Base-by-base conservation (phyloP, 164 flowering plant genomes). In the Kalanchoe fedtschenkoi region DNA sequence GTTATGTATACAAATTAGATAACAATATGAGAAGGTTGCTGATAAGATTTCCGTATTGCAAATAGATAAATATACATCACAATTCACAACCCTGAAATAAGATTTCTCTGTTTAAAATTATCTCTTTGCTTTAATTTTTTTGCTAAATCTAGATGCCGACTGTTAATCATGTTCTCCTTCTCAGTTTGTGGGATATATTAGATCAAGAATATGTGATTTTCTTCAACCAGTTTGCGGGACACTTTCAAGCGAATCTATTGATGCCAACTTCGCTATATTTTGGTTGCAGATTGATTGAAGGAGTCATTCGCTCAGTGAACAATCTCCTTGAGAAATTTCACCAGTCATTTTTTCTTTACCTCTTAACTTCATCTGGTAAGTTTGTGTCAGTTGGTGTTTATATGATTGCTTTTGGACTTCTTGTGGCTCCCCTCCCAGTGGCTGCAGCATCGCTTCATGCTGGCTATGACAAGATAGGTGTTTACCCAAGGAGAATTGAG, bases 271-370 rank as follows among this genome's bases (percentile, higher is more conserved):
- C 55, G 10, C 16, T 6, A 32, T 14, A 64, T 63, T 22, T 47
- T 34, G 64, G 42, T 47, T 78, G 78, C 88, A 93, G 99, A 80
- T 80, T 93, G 77, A 72, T 88, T 72, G 99, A 93, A 77, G 95
- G 96, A 70, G 81, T 84, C 28, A 60, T 90, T 19, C 80, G 97
- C 13, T 88, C 97, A 37, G 84, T 90, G 61, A 93, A 91, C 75
- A 93, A 93, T 66, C 96, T 93, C 43, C 95, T 93, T 9, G 97
- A 93, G 78, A 93, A 93, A 78, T 93, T 93, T 72, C 99, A 90
- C 71, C 99, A 93, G 69, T 93, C 97, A 39, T 90, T 88, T 73
- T 93, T 93, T 60, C 84, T 93, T 4, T 93, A 93, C 74, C 84
- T 93, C 29, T 65, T 90, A 65, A 84, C 95, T 56, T 80, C 89